Percentiles rank a stretch among this genome's conserved stretches.
phyloP scores from a whole-genome alignment of 2,329 filamentous ascomycete species.

The Fusarium torulosum region DNA sequence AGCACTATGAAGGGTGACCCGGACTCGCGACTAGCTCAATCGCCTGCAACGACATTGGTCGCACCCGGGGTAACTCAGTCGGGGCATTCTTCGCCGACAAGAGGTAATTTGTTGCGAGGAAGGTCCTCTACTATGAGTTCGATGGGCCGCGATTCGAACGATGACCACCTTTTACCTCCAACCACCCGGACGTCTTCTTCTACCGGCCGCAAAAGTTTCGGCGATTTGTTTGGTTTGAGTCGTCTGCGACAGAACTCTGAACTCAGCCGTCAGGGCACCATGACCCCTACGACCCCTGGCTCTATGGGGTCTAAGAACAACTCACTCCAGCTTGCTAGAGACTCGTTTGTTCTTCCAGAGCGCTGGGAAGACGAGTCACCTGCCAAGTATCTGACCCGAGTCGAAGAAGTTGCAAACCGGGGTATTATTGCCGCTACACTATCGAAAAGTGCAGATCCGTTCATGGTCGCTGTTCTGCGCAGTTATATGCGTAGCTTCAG shows the following conservation, averaged over 20 bases:
- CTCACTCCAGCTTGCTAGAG: conserved; percentile 81
- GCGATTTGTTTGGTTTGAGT: conserved; percentile 84
- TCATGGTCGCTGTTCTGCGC: conserved; percentile 84
- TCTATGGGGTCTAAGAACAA: conserved; percentile 82
- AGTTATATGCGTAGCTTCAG: conserved; percentile 96
- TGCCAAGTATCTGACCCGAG: conserved; percentile 85
- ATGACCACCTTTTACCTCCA: conserved; percentile 75
- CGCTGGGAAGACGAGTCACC: conserved; percentile 89
- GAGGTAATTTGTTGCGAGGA: conserved; percentile 72
- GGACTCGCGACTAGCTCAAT: conserved; percentile 47
- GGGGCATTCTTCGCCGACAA: conserved; percentile 77
- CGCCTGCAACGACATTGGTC: conserved; percentile 65
- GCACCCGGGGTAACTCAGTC: conserved; percentile 57
- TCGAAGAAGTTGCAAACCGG: conserved; percentile 84
- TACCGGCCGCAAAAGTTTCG: conserved; percentile 92
- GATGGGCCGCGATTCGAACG: conserved; percentile 77
- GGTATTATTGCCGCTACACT: conserved; percentile 87
- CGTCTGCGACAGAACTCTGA: conserved; percentile 87
- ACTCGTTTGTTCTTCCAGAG: conserved; percentile 79
- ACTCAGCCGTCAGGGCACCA: conserved; percentile 75
- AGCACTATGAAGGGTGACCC: conserved; percentile 38
- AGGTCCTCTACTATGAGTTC: conserved; percentile 94
- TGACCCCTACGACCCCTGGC: conserved; percentile 76
- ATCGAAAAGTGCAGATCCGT: conserved; percentile 87
- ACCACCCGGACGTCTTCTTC: conserved; percentile 84